Conservation (phyloP, 2,329 filamentous ascomycete species). For the Paracamarosporium sp. region DNA sequence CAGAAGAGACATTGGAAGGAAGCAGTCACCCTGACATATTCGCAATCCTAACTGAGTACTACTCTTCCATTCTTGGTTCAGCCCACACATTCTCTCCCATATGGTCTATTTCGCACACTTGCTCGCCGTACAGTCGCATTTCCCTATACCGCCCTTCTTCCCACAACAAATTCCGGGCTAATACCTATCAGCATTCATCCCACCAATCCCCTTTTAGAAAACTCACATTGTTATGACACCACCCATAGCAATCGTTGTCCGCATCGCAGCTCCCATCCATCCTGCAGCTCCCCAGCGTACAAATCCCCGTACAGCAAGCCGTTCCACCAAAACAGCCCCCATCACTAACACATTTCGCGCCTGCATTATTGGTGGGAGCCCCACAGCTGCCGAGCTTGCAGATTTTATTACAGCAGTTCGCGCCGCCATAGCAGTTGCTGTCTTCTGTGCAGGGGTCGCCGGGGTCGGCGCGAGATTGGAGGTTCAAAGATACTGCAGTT, state of each 20-base stretch:
- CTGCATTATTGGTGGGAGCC: not conserved
- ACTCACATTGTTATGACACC: constrained; percentile 11
- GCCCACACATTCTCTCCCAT: too few relatives aligned
- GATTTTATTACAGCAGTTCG: constrained; percentile 5
- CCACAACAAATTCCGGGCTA: not conserved
- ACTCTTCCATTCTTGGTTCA: too few relatives aligned
- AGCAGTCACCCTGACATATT: too few relatives aligned
- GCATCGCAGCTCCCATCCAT: constrained; percentile 13
- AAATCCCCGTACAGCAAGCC: not conserved
- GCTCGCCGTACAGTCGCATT: not conserved
- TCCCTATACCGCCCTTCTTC: not conserved
- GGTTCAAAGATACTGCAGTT: not conserved
- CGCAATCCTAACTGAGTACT: too few relatives aligned
- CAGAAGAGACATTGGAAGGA: too few relatives aligned
- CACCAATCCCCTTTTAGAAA: not conserved
- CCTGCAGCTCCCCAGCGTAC: constrained; percentile 7
- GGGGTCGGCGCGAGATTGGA: not conserved
- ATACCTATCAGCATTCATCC: not conserved
- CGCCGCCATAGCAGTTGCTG: constrained; percentile 5
- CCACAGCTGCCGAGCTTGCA: constrained; percentile 4
- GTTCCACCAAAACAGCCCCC: not conserved
- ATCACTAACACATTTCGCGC: not conserved
- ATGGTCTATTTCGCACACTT: not conserved
- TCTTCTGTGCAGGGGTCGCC: not conserved
- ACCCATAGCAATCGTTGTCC: constrained; percentile 12